Percentiles rank a stretch among this genome's conserved stretches.
These are phyloP conservation scores for Goffeauzyma gilvescens DNA, from an alignment of 768 basidiomycete species.

Conservation along the genomic window DNA sequence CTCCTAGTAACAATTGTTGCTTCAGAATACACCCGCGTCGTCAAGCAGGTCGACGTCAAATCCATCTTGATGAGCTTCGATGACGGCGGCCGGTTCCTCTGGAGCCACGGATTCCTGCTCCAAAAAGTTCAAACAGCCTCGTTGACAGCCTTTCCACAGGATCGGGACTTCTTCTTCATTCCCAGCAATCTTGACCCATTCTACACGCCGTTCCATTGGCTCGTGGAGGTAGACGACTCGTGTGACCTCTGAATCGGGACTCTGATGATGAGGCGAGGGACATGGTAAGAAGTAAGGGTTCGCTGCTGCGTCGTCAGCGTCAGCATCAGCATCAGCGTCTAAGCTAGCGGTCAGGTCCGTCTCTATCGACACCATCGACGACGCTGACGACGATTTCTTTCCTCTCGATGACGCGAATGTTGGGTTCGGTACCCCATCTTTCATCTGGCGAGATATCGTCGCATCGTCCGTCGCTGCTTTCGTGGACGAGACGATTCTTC, in stretches of 20 bases:
- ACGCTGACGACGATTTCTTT: neutral
- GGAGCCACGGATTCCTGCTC: too few species aligned
- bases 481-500: neutral
- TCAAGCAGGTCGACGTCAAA: too few species aligned
- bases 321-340: too few species aligned
- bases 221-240: slow-evolving; percentile 18
- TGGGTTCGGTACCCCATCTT: slow-evolving; percentile 5
- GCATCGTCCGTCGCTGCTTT: neutral
- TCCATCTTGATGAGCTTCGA: too few species aligned
- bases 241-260: slow-evolving; percentile 2
- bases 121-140: slow-evolving; percentile 25
- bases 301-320: slow-evolving; percentile 22
- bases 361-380: neutral
- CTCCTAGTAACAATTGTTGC: too few species aligned
- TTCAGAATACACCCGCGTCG: too few species aligned
- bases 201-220: slow-evolving; percentile 23
- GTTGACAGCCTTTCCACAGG: slow-evolving; percentile 24
- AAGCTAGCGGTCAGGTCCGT: neutral
- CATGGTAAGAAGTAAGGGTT: slow-evolving; percentile 28
- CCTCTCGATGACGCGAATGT: neutral
- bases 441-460: neutral
- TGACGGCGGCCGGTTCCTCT: too few species aligned
- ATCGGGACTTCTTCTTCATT: slow-evolving; percentile 16
- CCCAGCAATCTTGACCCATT: slow-evolving; percentile 21
- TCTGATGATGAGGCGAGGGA: slow-evolving; percentile 22